A percentile compares a stretch with the other conserved stretches of the same genome.
These are phyloP conservation scores for Teunomyces stri DNA, from an alignment of 805 yeast species.

Conservation along the genomic window DNA sequence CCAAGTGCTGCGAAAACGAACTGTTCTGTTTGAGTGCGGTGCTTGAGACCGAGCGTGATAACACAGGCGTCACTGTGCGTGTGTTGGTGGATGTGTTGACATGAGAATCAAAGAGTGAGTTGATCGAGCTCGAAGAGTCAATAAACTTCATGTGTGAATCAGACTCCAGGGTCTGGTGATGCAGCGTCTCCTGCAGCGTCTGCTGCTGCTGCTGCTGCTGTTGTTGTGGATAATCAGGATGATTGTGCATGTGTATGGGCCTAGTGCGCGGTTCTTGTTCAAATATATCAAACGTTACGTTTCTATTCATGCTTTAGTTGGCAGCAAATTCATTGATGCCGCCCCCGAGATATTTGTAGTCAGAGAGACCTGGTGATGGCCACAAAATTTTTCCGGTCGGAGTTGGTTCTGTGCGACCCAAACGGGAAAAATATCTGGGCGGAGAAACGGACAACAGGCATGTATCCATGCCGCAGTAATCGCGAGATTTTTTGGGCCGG, in stretches of 20 bases:
- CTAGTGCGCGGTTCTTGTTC: background rate
- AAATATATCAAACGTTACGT: constrained; percentile 2
- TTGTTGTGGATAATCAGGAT: background rate
- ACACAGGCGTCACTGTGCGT: constrained; percentile 17
- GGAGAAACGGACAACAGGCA: background rate
- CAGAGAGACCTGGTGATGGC: constrained; percentile 2
- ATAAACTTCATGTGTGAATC: constrained; percentile 1
- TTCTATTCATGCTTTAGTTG: background rate
- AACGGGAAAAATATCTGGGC: background rate
- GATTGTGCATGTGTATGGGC: background rate
- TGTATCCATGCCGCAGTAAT: background rate
- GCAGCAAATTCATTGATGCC: background rate
- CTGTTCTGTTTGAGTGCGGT: constrained; percentile 4
- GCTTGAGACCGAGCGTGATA: constrained; percentile 11
- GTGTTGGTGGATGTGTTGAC: constrained; percentile 7
- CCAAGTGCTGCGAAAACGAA: background rate
- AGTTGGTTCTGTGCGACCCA: constrained; percentile 4
- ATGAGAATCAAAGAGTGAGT: constrained; percentile 25
- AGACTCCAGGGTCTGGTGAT: background rate
- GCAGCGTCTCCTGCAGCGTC: background rate
- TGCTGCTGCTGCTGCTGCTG: background rate
- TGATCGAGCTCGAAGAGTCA: constrained; percentile 25
- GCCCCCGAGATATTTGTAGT: background rate
- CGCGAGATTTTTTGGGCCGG: background rate
- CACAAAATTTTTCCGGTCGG: constrained; percentile 11